phyloP scores from a whole-genome alignment of 2,329 filamentous ascomycete species.

The Tolypocladium paradoxum region DNA sequence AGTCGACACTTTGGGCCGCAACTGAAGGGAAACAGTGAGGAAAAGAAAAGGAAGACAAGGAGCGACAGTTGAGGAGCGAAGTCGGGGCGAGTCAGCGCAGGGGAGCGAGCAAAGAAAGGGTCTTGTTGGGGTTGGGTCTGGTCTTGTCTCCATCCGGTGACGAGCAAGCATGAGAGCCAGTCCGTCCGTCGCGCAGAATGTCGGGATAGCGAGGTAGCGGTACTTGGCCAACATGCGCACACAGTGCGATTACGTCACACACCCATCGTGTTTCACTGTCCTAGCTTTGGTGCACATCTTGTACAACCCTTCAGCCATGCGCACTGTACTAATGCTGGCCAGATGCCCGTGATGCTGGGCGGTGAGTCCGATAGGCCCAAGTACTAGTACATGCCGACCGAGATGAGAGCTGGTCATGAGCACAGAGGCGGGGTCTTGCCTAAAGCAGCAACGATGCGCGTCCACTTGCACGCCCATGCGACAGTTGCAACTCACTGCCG shows the following conservation, averaged over 20 bases:
- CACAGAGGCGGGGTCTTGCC: slow-evolving; percentile 2
- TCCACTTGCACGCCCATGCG: not conserved
- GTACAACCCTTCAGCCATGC: too few relatives aligned
- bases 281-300: too few relatives aligned
- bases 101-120: not conserved
- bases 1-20: not conserved
- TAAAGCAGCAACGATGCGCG: not conserved
- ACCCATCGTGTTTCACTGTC: too few relatives aligned
- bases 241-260: not conserved
- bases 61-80: not conserved
- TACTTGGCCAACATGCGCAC: not conserved
- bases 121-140: not conserved
- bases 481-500: not conserved
- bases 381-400: slow-evolving; percentile 2
- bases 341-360: not conserved
- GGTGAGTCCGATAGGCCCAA: slow-evolving; percentile 3
- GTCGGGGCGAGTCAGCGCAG: not conserved
- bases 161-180: not conserved
- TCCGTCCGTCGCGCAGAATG: not conserved
- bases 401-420: slow-evolving; percentile 4
- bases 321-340: not conserved
- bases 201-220: not conserved
- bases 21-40: not conserved
- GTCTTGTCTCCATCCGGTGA: not conserved
- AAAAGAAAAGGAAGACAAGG: not conserved